Conservation (phyloP, 2,329 filamentous ascomycete genomes). For the Pestalotiopsis sp. region DNA sequence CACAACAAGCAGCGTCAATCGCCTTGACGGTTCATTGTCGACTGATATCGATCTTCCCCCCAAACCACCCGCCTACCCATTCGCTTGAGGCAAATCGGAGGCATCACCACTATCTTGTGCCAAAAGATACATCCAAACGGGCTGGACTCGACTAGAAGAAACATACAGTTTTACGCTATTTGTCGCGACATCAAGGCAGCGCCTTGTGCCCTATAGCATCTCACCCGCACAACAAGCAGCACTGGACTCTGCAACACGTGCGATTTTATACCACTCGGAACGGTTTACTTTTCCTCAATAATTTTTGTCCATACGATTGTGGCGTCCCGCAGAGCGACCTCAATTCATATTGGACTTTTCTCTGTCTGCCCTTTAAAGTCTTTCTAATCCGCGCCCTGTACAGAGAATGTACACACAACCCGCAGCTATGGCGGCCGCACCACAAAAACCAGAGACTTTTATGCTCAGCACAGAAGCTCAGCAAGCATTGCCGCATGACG, state of each 20-base stretch:
- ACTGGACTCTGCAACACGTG: background rate
- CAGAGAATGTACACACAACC: constrained; percentile 78
- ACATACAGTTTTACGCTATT: constrained; percentile 13
- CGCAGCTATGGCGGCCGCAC: constrained; percentile 78
- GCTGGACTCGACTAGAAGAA: constrained; percentile 48
- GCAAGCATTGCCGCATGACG: constrained; percentile 93
- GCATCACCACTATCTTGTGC: constrained; percentile 27
- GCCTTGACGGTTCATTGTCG: constrained; percentile 43
- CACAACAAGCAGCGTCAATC: constrained; percentile 29
- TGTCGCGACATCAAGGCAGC: constrained; percentile 19
- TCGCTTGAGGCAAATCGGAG: constrained; percentile 51
- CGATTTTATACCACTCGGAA: background rate
- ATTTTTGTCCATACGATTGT: background rate
- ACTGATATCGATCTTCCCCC: constrained; percentile 21
- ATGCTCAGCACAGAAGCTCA: constrained; percentile 97
- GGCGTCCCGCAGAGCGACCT: constrained; percentile 17
- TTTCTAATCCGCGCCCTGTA: constrained; percentile 26
- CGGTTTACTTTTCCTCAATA: background rate
- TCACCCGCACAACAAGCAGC: constrained; percentile 4
- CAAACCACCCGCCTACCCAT: constrained; percentile 30
- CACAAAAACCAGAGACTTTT: constrained; percentile 97
- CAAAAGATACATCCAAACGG: constrained; percentile 29
- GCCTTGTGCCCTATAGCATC: constrained; percentile 24
- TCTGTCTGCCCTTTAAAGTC: constrained; percentile 9
- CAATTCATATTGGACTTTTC: constrained; percentile 3